phyloP scores from a whole-genome alignment of 148 eudicot genomes.

The Cornus florida region DNA sequence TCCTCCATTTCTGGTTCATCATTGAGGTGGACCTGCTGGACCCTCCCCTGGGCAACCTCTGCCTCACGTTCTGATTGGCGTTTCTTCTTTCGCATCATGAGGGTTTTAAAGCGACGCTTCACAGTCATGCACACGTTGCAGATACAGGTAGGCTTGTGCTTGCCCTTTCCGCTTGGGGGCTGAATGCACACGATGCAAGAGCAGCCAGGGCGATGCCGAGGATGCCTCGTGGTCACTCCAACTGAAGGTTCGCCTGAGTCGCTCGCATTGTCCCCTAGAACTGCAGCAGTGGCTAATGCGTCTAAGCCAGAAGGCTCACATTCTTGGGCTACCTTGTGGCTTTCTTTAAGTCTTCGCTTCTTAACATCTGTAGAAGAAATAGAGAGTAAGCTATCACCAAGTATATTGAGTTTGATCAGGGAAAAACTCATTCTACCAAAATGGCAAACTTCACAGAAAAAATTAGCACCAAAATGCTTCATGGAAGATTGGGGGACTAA shows the following conservation, averaged over 20 bases:
- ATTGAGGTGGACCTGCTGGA: conserved; percentile 16
- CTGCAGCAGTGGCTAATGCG: conserved; percentile 91
- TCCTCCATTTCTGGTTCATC: conserved; percentile 25
- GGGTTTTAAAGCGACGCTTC: conserved; percentile 76
- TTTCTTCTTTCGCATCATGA: conserved; percentile 68
- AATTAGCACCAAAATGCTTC: not conserved
- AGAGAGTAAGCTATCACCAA: not conserved
- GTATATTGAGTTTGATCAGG: not conserved
- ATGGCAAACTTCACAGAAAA: not conserved
- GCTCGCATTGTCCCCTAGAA: conserved; percentile 50
- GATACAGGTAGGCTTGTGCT: conserved; percentile 72
- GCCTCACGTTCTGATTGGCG: conserved; percentile 58
- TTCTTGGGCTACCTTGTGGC: conserved; percentile 38
- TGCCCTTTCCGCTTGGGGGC: conserved; percentile 94
- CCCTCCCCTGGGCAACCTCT: conserved; percentile 43
- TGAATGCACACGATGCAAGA: conserved; percentile 92
- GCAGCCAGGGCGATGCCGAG: conserved; percentile 94
- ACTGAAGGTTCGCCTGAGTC: conserved; percentile 48
- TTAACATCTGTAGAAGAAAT: conserved; percentile 44
- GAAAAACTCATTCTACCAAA: not conserved
- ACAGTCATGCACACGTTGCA: conserved; percentile 85
- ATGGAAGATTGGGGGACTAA: no score
- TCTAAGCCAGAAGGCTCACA: conserved; percentile 72
- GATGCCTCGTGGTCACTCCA: conserved; percentile 79
- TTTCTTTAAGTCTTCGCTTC: conserved; percentile 44